Evolutionary conservation across 2,329 filamentous ascomycete genomes (phyloP).

Genomic region (Neoarthrinium moseri): DNA sequence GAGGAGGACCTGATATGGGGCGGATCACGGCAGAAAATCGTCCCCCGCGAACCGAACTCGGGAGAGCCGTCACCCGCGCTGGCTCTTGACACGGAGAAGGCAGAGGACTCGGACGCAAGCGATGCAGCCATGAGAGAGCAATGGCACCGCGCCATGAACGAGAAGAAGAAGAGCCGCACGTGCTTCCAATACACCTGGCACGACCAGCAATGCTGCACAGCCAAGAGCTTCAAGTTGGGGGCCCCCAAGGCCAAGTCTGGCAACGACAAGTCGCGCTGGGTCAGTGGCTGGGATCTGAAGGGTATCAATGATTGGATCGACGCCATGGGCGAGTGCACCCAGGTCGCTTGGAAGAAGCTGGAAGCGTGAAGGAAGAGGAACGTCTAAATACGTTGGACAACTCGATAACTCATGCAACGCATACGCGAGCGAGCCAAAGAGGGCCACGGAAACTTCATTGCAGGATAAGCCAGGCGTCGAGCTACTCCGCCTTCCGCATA

Average conservation of each 20-base stretch:
- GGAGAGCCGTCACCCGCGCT: constrained; percentile 24
- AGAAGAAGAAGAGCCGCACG: constrained; percentile 29
- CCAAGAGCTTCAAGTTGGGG: constrained; percentile 43
- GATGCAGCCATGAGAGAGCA: constrained; percentile 19
- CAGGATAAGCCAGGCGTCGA: too few species aligned
- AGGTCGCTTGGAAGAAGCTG: constrained; percentile 35
- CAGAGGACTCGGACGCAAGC: constrained; percentile 24
- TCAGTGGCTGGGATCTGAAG: constrained; percentile 45
- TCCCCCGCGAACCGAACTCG: constrained; percentile 13
- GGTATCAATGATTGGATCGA: constrained; percentile 48
- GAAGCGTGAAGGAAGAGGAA: too few species aligned
- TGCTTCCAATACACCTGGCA: constrained; percentile 49
- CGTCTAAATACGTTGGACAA: too few species aligned
- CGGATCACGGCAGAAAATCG: constrained; percentile 17
- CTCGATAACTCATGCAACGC: too few species aligned
- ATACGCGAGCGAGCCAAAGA: too few species aligned
- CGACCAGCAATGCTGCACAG: constrained; percentile 41
- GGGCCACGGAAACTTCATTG: too few species aligned
- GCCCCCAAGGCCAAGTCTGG: constrained; percentile 30
- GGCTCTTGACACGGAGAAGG: constrained; percentile 23
- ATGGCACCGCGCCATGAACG: constrained; percentile 22
- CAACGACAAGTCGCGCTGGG: constrained; percentile 30
- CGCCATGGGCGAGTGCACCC: constrained; percentile 40
- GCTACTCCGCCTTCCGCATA: too few species aligned
- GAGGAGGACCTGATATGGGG: constrained; percentile 32